Base-by-base conservation (phyloP, 257 asterid genomes). In the Penstemon barbatus region DNA sequence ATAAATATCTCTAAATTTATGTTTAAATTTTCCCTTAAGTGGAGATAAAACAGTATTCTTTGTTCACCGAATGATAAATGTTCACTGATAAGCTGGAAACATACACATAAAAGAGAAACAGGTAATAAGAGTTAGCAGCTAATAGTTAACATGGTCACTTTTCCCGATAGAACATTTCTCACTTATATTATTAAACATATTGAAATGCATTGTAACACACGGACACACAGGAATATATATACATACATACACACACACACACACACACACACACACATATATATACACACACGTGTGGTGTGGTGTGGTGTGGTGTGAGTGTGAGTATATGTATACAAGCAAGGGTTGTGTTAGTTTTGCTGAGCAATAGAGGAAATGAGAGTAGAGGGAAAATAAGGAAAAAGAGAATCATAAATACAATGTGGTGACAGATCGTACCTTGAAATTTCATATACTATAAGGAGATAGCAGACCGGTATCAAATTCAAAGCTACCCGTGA, bases 41-140 rank as follows among this genome's bases (percentile, higher is more conserved):
- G 64, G 5, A 38, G 60, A 55, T 9, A 40, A 36, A 51, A 55
- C 40, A 54, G 60, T 55, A n/a, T 59, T 11, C 10, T 59, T n/a
- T 58, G 40, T 2, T 11, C 25, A 36, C 45, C 12, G 7, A 9
- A 58, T 37, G 9, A 37, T 39, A 9, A 9, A 37, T 58, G 38
- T 38, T n/a, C 3, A 8, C 36, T 36, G 57, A 57, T 19, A 42
- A 42, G 33, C 7, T 42, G 61, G 9, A 25, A 25, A 25, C 33
- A 25, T 25, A 25, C 33, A 25, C 2, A 25, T 25, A 25, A 25
- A 45, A 46, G 15, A 37, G 40, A 69, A 59, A 69, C 37, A 15
- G 45, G 50, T 44, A 12, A 15, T 4, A 46, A 25, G 18, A 25
- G 48, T 19, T 43, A 55, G 65, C 45, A 11, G 63, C 50, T 36